A percentile compares a stretch with the other conserved stretches of the same genome.
phyloP scores from a whole-genome alignment of 1,139 yeast species.

The Kodamaea anthophila region DNA sequence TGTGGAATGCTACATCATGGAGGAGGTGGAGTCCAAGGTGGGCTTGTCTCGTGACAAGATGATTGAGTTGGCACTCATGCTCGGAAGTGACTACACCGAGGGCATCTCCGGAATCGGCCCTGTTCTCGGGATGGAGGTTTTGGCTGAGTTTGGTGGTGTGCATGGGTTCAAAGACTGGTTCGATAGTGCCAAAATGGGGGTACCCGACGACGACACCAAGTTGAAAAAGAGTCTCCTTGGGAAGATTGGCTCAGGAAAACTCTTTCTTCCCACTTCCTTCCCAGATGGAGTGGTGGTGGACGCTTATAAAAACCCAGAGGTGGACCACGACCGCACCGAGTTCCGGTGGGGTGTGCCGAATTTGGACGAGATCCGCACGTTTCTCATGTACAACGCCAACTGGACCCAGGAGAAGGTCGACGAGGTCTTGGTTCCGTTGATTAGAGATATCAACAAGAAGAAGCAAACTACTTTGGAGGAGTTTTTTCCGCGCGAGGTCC shows the following conservation, averaged over 20 bases:
- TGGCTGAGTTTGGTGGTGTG: conserved; percentile 70
- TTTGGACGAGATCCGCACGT: conserved; percentile 69
- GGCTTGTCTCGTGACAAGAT: conserved; percentile 60
- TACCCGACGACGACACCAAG: conserved; percentile 19
- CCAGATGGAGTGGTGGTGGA: conserved; percentile 65
- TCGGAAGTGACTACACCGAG: conserved; percentile 93
- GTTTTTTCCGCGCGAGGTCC: conserved; percentile 51
- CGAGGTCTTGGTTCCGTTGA: conserved; percentile 83
- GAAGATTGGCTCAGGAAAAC: conserved; percentile 51
- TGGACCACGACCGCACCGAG: conserved; percentile 68
- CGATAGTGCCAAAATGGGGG: conserved; percentile 19
- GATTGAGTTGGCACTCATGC: conserved; percentile 71
- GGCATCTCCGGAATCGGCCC: conserved; percentile 93
- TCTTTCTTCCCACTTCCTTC: conserved; percentile 58
- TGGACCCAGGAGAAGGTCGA: conserved; percentile 79
- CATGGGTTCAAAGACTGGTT: conserved; percentile 34
- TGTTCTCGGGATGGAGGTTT: conserved; percentile 84
- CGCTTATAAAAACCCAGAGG: conserved; percentile 77
- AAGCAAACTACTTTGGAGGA: conserved; percentile 53
- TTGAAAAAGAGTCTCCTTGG: conserved; percentile 47
- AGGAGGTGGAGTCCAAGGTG: conserved; percentile 54
- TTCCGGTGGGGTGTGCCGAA: conserved; percentile 93
- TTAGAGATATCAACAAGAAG: conserved; percentile 66
- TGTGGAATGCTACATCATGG: conserved; percentile 74
- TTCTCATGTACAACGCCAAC: conserved; percentile 64